These are phyloP conservation scores for Crithidia expoeki DNA, from an alignment of 208 protist species.

Conservation along the genomic window DNA sequence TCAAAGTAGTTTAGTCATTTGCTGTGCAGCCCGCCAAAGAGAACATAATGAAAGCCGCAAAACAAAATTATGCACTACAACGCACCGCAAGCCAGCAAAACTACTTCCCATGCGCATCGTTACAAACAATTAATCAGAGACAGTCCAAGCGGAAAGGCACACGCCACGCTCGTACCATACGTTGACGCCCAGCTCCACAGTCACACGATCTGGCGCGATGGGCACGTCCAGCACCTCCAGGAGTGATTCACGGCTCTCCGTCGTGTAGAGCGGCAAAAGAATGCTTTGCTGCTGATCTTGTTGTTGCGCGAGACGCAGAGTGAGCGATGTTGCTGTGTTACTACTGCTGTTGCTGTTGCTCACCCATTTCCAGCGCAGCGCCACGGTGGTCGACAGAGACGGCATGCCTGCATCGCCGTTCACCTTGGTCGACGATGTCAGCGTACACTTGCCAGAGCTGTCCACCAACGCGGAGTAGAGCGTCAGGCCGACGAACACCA, in stretches of 20 bases:
- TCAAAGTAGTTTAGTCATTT: too few relatives aligned
- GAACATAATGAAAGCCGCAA: neutral
- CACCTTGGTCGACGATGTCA: slow-evolving; percentile 39
- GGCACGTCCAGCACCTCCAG: slow-evolving; percentile 78
- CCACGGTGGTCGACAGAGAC: slow-evolving; percentile 39
- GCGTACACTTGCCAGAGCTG: slow-evolving; percentile 41
- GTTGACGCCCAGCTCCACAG: slow-evolving; percentile 21
- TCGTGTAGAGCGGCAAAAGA: slow-evolving; percentile 89
- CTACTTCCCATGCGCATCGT: too few relatives aligned
- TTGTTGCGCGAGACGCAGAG: slow-evolving; percentile 37
- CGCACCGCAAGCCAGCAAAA: neutral
- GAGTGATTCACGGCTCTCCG: slow-evolving; percentile 57
- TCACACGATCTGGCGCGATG: slow-evolving; percentile 5
- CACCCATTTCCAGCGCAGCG: slow-evolving; percentile 51
- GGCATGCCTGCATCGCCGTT: slow-evolving; percentile 22
- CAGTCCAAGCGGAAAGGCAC: slow-evolving; percentile 81
- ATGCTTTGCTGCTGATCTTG: slow-evolving; percentile 24
- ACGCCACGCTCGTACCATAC: slow-evolving; percentile 88
- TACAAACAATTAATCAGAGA: slow-evolving; percentile 34
- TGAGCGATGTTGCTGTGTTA: slow-evolving; percentile 31
- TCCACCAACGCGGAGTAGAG: slow-evolving; percentile 64
- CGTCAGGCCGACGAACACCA: slow-evolving; percentile 37
- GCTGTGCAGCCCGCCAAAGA: too few relatives aligned
- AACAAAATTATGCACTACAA: neutral
- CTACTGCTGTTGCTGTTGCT: slow-evolving; percentile 8